These are phyloP conservation scores for Prunus armeniaca DNA, from an alignment of 306 rosid genomes.

Conservation along the genomic window DNA sequence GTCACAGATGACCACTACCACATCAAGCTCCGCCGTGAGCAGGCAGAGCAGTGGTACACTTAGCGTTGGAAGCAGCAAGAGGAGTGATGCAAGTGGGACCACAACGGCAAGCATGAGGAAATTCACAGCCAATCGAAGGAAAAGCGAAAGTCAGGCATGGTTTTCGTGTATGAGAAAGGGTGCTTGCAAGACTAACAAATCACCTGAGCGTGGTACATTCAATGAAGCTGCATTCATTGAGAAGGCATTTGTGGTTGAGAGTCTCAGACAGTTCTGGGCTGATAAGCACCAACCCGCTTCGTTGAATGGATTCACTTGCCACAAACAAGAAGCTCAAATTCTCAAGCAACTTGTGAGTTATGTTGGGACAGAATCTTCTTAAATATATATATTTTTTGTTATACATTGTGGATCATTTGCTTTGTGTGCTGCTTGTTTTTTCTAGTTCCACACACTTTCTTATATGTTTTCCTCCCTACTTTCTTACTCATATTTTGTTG, in stretches of 20 bases:
- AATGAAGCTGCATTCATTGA: slow-evolving; percentile 60
- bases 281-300: slow-evolving; percentile 76
- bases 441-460: not conserved
- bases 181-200: slow-evolving; percentile 46
- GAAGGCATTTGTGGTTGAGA: slow-evolving; percentile 60
- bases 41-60: slow-evolving; percentile 41
- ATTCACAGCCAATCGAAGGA: slow-evolving; percentile 50
- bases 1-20: slow-evolving; percentile 33
- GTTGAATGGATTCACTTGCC: slow-evolving; percentile 72
- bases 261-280: slow-evolving; percentile 70
- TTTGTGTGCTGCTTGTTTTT: not conserved
- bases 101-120: slow-evolving; percentile 56
- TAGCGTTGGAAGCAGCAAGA: slow-evolving; percentile 34
- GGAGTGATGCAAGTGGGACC: slow-evolving; percentile 49
- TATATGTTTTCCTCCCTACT: not conserved
- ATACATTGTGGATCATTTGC: not conserved
- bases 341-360: slow-evolving; percentile 67
- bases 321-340: slow-evolving; percentile 66
- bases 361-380: not conserved
- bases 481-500: slow-evolving; percentile 13
- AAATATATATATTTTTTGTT: no score
- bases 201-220: slow-evolving; percentile 53
- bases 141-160: slow-evolving; percentile 53
- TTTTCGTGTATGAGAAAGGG: slow-evolving; percentile 72
- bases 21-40: slow-evolving; percentile 42